Conservation (phyloP, 352 stramenopile genomes). For the Globisporangium abappressorium region DNA sequence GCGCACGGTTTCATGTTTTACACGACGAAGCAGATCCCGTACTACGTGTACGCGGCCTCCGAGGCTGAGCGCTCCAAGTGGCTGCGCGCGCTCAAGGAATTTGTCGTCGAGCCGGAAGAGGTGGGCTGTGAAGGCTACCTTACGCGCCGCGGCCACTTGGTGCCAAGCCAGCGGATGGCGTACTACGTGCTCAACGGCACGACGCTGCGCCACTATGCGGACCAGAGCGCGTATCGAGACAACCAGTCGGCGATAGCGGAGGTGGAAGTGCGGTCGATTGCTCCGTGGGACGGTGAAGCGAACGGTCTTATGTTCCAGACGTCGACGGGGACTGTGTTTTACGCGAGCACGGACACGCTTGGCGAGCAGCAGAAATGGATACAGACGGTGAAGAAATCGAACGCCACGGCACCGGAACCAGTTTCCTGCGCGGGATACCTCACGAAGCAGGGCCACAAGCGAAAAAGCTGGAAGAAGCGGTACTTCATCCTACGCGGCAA, state of each 20-base stretch:
- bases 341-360: slow-evolving; percentile 69
- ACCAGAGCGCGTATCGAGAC: slow-evolving; percentile 83
- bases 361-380: slow-evolving; percentile 87
- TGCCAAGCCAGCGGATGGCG: slow-evolving; percentile 81
- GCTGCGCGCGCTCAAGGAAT: slow-evolving; percentile 81
- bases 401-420: slow-evolving; percentile 64
- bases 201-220: slow-evolving; percentile 77
- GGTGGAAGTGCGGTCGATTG: slow-evolving; percentile 75
- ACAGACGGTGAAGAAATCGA: slow-evolving; percentile 63
- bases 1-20: slow-evolving; percentile 90
- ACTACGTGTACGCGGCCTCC: slow-evolving; percentile 87
- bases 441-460: slow-evolving; percentile 89
- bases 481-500: slow-evolving; percentile 86
- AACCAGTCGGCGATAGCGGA: slow-evolving; percentile 84
- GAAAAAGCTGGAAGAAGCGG: slow-evolving; percentile 90
- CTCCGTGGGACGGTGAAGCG: slow-evolving; percentile 74
- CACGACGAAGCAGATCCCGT: slow-evolving; percentile 86
- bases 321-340: slow-evolving; percentile 81
- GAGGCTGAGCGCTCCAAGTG: slow-evolving; percentile 74
- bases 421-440: slow-evolving; percentile 83
- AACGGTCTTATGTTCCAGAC: slow-evolving; percentile 88
- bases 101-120: slow-evolving; percentile 82
- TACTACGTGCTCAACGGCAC: slow-evolving; percentile 87
- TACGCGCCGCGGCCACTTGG: slow-evolving; percentile 81
- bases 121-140: slow-evolving; percentile 87